These are phyloP conservation scores for Novymonas esmeraldas DNA, from an alignment of 208 protist genomes.

Conservation along the genomic window DNA sequence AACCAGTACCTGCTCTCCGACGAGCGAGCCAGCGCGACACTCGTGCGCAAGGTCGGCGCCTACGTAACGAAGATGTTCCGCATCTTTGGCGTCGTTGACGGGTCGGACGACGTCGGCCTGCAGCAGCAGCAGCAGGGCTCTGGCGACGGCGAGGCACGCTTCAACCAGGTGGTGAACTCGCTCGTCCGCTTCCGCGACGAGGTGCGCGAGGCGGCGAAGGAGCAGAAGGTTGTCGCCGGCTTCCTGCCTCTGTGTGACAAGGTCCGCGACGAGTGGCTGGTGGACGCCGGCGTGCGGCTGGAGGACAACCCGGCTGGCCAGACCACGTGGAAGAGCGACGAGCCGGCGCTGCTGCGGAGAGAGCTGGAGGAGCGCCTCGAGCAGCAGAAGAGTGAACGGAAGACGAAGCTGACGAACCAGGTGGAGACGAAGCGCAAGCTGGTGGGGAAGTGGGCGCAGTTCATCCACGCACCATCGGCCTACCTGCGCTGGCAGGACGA, in stretches of 20 bases:
- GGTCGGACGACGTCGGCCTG: slow-evolving; percentile 72
- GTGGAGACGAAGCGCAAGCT: slow-evolving; percentile 67
- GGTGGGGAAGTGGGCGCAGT: slow-evolving; percentile 70
- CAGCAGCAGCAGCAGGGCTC: slow-evolving; percentile 25
- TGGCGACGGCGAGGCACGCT: slow-evolving; percentile 29
- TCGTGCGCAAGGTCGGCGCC: slow-evolving; percentile 75
- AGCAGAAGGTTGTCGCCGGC: slow-evolving; percentile 36
- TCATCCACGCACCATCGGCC: slow-evolving; percentile 37
- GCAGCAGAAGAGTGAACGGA: slow-evolving; percentile 41
- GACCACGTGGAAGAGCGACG: slow-evolving; percentile 82
- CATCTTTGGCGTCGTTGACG: slow-evolving; percentile 92
- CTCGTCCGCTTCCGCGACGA: slow-evolving; percentile 76
- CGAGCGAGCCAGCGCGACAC: slow-evolving; percentile 46
- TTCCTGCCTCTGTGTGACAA: slow-evolving; percentile 79
- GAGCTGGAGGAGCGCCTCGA: slow-evolving; percentile 54
- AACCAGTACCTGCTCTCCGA: slow-evolving; percentile 88
- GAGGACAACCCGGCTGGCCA: slow-evolving; percentile 76
- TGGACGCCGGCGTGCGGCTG: slow-evolving; percentile 77
- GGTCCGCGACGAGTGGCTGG: slow-evolving; percentile 80
- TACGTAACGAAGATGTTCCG: slow-evolving; percentile 94
- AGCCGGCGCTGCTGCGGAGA: slow-evolving; percentile 53
- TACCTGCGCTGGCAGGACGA: slow-evolving; percentile 50
- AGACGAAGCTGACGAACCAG: slow-evolving; percentile 62
- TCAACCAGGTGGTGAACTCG: slow-evolving; percentile 69
- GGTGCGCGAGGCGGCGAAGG: slow-evolving; percentile 62